These are phyloP conservation scores for Scutellaria minor DNA, from an alignment of 257 asterid species.

Conservation along the genomic window DNA sequence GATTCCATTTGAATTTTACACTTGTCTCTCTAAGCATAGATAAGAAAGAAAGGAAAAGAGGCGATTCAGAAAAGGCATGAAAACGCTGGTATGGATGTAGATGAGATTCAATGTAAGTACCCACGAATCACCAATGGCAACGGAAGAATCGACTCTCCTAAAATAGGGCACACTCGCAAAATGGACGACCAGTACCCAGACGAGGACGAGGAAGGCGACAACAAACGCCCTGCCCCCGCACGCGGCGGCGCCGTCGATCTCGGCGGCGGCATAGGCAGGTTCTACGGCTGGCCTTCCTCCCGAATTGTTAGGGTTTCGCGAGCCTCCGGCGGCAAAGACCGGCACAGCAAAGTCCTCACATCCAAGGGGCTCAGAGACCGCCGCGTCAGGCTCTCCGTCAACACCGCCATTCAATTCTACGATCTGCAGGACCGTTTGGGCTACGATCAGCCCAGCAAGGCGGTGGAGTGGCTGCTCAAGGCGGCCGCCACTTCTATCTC, in stretches of 20 bases:
- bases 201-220: conserved; percentile 55
- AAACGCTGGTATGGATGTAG: conserved; percentile 59
- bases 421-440: conserved; percentile 90
- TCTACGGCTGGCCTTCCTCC: conserved; percentile 67
- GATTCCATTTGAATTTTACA: conserved; percentile 18
- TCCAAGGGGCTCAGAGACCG: conserved; percentile 82
- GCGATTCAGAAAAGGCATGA: conserved; percentile 51
- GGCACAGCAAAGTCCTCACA: conserved; percentile 89
- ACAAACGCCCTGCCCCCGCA: conserved; percentile 21
- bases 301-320: conserved; percentile 80
- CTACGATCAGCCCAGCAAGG: conserved; percentile 89
- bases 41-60: conserved; percentile 7
- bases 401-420: conserved; percentile 85
- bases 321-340: conserved; percentile 77
- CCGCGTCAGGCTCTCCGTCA: conserved; percentile 78
- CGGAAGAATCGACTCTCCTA: conserved; percentile 27
- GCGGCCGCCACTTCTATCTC: conserved; percentile 70
- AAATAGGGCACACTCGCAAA: conserved; percentile 36
- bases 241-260: conserved; percentile 25
- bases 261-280: conserved; percentile 43
- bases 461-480: conserved; percentile 89
- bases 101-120: conserved; percentile 59
- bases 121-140: conserved; percentile 45
- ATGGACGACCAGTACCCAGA: conserved; percentile 54
- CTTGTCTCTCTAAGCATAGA: not conserved